Evolutionary conservation across 192 early-diverging fungal species (phyloP).

Genomic region (Coemansia sp.): DNA sequence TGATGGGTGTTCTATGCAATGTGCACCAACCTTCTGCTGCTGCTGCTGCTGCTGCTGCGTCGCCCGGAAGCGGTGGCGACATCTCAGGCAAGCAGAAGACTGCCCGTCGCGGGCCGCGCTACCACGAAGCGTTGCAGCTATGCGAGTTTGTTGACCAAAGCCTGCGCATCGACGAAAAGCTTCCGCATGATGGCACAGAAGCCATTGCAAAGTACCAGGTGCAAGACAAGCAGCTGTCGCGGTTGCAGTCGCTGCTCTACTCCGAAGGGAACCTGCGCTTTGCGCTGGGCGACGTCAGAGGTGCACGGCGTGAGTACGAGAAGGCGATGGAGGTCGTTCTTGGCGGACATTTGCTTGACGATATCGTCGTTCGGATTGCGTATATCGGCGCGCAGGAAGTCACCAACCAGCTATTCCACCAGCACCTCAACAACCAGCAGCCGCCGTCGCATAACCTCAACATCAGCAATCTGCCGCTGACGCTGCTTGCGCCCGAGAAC

Average conservation of each 20-base stretch:
- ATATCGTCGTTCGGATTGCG: constrained; percentile 52
- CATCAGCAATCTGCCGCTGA: constrained; percentile 52
- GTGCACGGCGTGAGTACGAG: constrained; percentile 79
- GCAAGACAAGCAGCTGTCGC: constrained; percentile 63
- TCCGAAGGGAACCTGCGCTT: constrained; percentile 83
- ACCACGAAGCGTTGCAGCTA: constrained; percentile 75
- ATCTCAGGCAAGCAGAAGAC: constrained; percentile 9
- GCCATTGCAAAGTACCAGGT: constrained; percentile 42
- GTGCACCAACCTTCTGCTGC: background rate
- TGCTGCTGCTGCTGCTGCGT: background rate
- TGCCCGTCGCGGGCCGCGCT: constrained; percentile 55
- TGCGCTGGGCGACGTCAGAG: constrained; percentile 68
- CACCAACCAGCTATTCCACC: constrained; percentile 46
- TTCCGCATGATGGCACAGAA: constrained; percentile 9
- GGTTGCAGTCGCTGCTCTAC: constrained; percentile 82
- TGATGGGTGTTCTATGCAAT: constrained; percentile 76
- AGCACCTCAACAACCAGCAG: constrained; percentile 30
- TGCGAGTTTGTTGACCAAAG: constrained; percentile 76
- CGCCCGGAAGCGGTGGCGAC: constrained; percentile 16
- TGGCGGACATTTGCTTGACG: constrained; percentile 54
- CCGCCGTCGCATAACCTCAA: constrained; percentile 24
- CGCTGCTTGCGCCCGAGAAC: constrained; percentile 65
- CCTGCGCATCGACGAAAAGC: constrained; percentile 37
- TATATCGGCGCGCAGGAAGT: constrained; percentile 38
- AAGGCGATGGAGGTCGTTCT: constrained; percentile 75